These are phyloP conservation scores for Gossypium anomalum DNA, from an alignment of 345 rosid species.

Conservation along the genomic window DNA sequence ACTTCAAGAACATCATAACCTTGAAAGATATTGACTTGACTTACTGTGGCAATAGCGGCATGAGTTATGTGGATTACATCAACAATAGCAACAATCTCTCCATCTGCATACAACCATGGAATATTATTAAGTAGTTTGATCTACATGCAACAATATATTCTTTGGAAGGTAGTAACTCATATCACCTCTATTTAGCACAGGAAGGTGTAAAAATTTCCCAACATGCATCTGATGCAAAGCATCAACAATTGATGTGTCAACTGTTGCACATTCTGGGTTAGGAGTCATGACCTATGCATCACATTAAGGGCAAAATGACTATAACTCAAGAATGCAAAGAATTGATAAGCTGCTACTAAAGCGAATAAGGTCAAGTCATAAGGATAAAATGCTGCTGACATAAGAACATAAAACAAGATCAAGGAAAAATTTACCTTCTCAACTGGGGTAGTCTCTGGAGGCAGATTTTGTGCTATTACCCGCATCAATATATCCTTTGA, in stretches of 20 bases:
- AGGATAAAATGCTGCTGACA: not conserved
- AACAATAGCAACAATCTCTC: constrained; percentile 73
- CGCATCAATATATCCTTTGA: constrained; percentile 99
- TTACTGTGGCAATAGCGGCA: constrained; percentile 97
- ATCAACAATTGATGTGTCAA: constrained; percentile 93
- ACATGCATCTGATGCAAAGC: constrained; percentile 95
- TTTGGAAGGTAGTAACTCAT: constrained; percentile 7
- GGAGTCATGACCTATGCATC: constrained; percentile 85
- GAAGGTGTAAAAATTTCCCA: constrained; percentile 98
- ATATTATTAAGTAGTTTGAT: constrained; percentile 19
- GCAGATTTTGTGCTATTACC: constrained; percentile 72
- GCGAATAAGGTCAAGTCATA: not conserved
- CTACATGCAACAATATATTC: constrained; percentile 13
- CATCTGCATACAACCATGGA: constrained; percentile 51
- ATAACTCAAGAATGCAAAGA: not conserved
- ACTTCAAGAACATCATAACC: constrained; percentile 14
- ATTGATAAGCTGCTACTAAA: not conserved
- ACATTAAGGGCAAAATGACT: constrained; percentile 10
- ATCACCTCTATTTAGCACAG: constrained; percentile 78
- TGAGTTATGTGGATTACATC: constrained; percentile 90
- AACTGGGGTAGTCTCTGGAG: constrained; percentile 67
- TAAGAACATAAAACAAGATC: not conserved
- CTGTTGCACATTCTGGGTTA: constrained; percentile 85
- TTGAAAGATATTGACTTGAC: constrained; percentile 23
- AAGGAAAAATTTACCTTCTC: constrained; percentile 60